phyloP scores from a whole-genome alignment of 1,284 basidiomycete genomes.

The Salmacisia buchloeana region DNA sequence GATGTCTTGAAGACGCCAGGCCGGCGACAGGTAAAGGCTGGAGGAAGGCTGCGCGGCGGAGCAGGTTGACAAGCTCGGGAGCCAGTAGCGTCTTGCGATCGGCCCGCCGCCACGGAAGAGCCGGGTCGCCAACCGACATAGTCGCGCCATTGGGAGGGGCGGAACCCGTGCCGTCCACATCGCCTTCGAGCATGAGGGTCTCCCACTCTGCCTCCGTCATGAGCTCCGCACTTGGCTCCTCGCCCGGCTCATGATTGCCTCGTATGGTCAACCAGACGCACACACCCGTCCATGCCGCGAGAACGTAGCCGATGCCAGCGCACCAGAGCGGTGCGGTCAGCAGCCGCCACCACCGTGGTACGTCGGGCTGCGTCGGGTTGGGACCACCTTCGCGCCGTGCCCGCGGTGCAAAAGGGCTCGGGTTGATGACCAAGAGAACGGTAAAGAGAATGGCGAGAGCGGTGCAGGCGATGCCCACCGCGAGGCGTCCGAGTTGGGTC shows the following conservation, averaged over 20 bases:
- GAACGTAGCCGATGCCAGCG: constrained; percentile 31
- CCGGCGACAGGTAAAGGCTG: constrained; percentile 1
- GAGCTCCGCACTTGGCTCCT: constrained; percentile 24
- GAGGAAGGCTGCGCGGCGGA: constrained; percentile 4
- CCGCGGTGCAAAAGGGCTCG: constrained; percentile 24
- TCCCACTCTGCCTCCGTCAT: constrained; percentile 18
- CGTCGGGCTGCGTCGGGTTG: neutral
- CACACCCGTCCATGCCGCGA: constrained; percentile 35
- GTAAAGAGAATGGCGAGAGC: constrained; percentile 25
- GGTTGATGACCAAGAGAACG: constrained; percentile 25
- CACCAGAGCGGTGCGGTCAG: constrained; percentile 30
- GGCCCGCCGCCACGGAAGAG: neutral
- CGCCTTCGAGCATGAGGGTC: constrained; percentile 12
- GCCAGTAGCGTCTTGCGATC: constrained; percentile 21
- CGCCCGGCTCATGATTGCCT: constrained; percentile 32
- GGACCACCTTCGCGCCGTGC: constrained; percentile 13
- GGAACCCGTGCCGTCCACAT: constrained; percentile 18
- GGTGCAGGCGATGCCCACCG: constrained; percentile 24
- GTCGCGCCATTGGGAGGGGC: too few relatives aligned
- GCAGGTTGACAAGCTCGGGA: constrained; percentile 27
- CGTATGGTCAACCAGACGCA: constrained; percentile 39
- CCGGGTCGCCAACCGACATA: too few relatives aligned
- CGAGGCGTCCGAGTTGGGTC: constrained; percentile 29
- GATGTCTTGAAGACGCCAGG: neutral
- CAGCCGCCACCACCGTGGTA: constrained; percentile 30